Evolutionary conservation across 192 early-diverging fungal species (phyloP).

Genomic region (Coemansia sp.): DNA sequence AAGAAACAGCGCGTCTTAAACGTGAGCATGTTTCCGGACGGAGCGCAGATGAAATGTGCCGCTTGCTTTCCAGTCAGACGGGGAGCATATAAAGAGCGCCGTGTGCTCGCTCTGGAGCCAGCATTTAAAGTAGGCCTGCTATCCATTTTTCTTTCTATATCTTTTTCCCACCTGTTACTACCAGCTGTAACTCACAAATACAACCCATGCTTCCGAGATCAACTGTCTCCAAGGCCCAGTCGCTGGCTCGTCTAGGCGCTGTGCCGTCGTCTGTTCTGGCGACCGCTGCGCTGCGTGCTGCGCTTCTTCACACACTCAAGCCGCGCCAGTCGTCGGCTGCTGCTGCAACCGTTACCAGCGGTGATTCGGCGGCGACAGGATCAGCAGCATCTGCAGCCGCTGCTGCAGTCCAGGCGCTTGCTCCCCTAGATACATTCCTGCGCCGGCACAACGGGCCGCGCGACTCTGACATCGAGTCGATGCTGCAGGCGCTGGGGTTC

Average conservation of each 20-base stretch:
- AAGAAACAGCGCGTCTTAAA: constrained; percentile 4
- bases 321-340: constrained; percentile 45
- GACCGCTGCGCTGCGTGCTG: constrained; percentile 28
- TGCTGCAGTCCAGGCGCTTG: constrained; percentile 30
- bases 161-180: constrained; percentile 2
- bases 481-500: constrained; percentile 81
- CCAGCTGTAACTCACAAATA: neutral
- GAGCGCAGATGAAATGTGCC: constrained; percentile 6
- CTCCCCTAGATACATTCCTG: constrained; percentile 67
- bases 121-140: neutral
- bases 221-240: constrained; percentile 33
- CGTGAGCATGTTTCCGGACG: constrained; percentile 3
- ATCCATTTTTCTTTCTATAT: constrained; percentile 1
- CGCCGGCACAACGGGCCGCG: constrained; percentile 87
- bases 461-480: constrained; percentile 68
- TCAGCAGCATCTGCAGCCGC: constrained; percentile 5
- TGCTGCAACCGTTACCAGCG: constrained; percentile 10
- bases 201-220: constrained; percentile 44
- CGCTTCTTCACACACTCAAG: constrained; percentile 48
- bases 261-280: constrained; percentile 17
- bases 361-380: neutral
- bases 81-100: constrained; percentile 1
- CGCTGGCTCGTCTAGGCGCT: constrained; percentile 16
- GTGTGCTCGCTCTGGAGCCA: neutral
- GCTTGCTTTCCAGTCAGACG: neutral